Evolutionary conservation across 192 early-diverging fungal genomes (phyloP), one percentile per base, ranked within the genome.

Genomic region (Podochytrium sp.): DNA sequence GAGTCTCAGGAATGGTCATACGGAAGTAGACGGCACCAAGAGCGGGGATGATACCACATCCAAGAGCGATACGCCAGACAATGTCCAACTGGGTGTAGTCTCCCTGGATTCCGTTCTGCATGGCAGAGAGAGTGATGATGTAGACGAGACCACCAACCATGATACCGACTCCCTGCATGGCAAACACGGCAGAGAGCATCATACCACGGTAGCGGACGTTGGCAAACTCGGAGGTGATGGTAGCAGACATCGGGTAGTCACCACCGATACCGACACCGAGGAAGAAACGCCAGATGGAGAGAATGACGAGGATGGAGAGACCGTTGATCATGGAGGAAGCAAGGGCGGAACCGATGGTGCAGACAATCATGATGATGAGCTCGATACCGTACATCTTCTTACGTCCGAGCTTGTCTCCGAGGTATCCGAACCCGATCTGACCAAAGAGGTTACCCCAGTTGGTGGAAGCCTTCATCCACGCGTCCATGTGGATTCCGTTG

Each of bases 181-280:
- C 91, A 81, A 96, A 98, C 37, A 96, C 96, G 67, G 83, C 80
- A 57, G 85, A 87, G 60, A 97, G 92, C 87, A 98, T 90, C 76
- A 89, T 91, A 63, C 96, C 96, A 51, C 96, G 90, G 78, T 90
- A 87, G 37, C 88, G 80, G 60, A 90, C 83, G 49, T 90, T 84
- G 42, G 95, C 89, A 75, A 93, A 98, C 86, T 98, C 96, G 52
- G 94, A 92, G 32, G 94, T 94, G 62, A 98, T 96, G 50, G 93
- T 91, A 32, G 95, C 93, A 12, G 95, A 96, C 58, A 98, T 84
- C 20, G 96, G 96, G 78, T 98, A 98, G 80, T 98, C 95, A 65
- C 94, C 94, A 69, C 96, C 96, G 73, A 96, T 90, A 75, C 96
- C 96, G 57, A 96, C 84, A 73, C 96, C 96, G 53, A 98, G 89